Conservation (phyloP, 768 basidiomycete species). For the Strobilomyces echinocephalus region DNA sequence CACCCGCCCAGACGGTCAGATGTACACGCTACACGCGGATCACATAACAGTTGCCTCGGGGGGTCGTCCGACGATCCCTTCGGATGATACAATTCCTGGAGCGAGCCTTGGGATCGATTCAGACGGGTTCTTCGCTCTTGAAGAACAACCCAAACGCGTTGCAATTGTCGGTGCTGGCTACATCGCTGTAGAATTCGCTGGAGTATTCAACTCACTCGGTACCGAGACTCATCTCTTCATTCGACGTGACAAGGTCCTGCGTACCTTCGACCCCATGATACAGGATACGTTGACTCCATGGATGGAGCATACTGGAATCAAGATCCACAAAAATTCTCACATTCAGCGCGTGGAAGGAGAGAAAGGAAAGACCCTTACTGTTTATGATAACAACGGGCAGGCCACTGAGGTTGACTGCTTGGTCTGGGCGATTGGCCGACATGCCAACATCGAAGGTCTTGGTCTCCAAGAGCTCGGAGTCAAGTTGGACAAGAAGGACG, state of each 20-base stretch:
- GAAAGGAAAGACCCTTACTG: conserved; percentile 65
- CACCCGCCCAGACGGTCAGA: conserved; percentile 58
- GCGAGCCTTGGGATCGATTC: conserved; percentile 87
- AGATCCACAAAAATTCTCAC: conserved; percentile 74
- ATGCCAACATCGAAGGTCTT: conserved; percentile 71
- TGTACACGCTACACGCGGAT: conserved; percentile 70
- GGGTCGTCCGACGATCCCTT: conserved; percentile 76
- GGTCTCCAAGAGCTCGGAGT: conserved; percentile 77
- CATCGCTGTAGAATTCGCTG: conserved; percentile 95
- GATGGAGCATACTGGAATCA: conserved; percentile 94
- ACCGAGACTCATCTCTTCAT: conserved; percentile 91
- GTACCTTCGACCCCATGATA: conserved; percentile 86
- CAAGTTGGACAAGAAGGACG: conserved; percentile 70
- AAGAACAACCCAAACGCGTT: conserved; percentile 86
- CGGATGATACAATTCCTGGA: conserved; percentile 78
- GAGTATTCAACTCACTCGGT: conserved; percentile 87
- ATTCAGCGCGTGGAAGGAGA: conserved; percentile 73
- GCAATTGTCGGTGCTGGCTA: conserved; percentile 96
- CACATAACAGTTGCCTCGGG: conserved; percentile 84
- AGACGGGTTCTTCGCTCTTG: conserved; percentile 94
- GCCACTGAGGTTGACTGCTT: conserved; percentile 80
- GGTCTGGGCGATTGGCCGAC: conserved; percentile 93
- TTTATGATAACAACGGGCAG: conserved; percentile 73
- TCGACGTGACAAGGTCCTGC: conserved; percentile 81
- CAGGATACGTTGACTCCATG: conserved; percentile 82